Evolutionary conservation across 2,329 filamentous ascomycete genomes (phyloP).

Genomic region (Periconia sp.): DNA sequence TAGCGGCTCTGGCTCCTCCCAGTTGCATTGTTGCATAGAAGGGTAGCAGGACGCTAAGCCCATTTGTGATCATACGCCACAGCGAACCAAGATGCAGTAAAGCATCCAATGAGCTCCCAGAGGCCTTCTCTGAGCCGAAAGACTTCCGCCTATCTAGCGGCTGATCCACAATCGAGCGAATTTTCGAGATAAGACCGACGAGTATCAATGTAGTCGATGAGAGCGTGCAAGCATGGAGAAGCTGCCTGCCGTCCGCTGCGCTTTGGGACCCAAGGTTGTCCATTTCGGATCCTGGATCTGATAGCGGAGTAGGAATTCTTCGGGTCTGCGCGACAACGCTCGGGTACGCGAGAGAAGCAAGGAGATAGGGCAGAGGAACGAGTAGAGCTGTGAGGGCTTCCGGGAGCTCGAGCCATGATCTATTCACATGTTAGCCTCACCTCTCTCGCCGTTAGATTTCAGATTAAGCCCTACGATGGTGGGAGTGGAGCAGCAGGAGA

Average conservation of each 20-base stretch:
- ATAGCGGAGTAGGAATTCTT: constrained; percentile 24
- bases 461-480: constrained; percentile 29
- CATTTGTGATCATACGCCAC: constrained; percentile 36
- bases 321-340: constrained; percentile 15
- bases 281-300: constrained; percentile 28
- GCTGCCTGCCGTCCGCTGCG: constrained; percentile 25
- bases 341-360: constrained; percentile 56
- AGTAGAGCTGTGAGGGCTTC: constrained; percentile 59
- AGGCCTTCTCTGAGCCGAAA: constrained; percentile 22
- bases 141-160: constrained; percentile 46
- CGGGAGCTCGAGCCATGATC: constrained; percentile 45
- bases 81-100: constrained; percentile 20
- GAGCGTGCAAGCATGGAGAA: constrained; percentile 54
- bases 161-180: constrained; percentile 32
- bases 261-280: constrained; percentile 4
- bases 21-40: constrained; percentile 63
- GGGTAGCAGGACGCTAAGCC: constrained; percentile 56
- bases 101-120: constrained; percentile 5
- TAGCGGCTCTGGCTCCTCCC: constrained; percentile 60
- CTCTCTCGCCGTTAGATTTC: neutral
- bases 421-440: constrained; percentile 17
- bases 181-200: constrained; percentile 49
- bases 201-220: constrained; percentile 55
- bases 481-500: constrained; percentile 16
- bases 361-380: constrained; percentile 56